A percentile compares a stretch with the other conserved stretches of the same genome.
phyloP scores from a whole-genome alignment of 2,329 filamentous ascomycete genomes.

The Exophiala sideris region DNA sequence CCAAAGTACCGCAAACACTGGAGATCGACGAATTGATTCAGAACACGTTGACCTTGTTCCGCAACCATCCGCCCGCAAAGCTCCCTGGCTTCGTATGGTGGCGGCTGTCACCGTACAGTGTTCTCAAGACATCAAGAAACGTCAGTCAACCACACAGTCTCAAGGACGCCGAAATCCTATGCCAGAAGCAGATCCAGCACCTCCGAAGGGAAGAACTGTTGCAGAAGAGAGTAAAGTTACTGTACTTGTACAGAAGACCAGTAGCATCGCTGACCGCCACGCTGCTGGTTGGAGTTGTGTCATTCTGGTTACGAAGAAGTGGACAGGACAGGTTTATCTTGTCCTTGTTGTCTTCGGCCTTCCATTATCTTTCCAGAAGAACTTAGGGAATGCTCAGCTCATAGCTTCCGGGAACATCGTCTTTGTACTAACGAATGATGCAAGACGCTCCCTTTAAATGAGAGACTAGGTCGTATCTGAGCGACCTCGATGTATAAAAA shows the following conservation, averaged over 20 bases:
- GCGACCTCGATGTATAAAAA: no score
- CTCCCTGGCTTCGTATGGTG: conserved; percentile 66
- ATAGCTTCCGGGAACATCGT: no score
- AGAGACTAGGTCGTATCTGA: no score
- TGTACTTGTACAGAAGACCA: conserved; percentile 66
- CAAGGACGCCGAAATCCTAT: conserved; percentile 64
- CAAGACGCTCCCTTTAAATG: no score
- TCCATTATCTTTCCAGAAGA: conserved; percentile 1
- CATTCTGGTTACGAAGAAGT: conserved; percentile 61
- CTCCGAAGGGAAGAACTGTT: conserved; percentile 63
- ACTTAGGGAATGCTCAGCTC: not conserved
- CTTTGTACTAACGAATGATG: no score
- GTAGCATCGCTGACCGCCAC: conserved; percentile 61
- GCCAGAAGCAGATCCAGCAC: conserved; percentile 68
- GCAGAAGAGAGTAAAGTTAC: conserved; percentile 47
- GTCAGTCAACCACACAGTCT: conserved; percentile 56
- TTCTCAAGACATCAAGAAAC: conserved; percentile 74
- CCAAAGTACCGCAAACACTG: conserved; percentile 77
- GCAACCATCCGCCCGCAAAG: conserved; percentile 65
- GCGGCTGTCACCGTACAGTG: conserved; percentile 69
- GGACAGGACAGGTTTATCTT: conserved; percentile 34
- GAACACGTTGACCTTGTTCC: conserved; percentile 62
- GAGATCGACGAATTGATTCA: conserved; percentile 75
- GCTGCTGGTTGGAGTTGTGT: conserved; percentile 64
- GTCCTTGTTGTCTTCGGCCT: conserved; percentile 14